Percentiles rank a stretch among this genome's conserved stretches.
These are phyloP conservation scores for Drechslerella coelobrocha DNA, from an alignment of 2,329 filamentous ascomycete genomes.

Conservation along the genomic window DNA sequence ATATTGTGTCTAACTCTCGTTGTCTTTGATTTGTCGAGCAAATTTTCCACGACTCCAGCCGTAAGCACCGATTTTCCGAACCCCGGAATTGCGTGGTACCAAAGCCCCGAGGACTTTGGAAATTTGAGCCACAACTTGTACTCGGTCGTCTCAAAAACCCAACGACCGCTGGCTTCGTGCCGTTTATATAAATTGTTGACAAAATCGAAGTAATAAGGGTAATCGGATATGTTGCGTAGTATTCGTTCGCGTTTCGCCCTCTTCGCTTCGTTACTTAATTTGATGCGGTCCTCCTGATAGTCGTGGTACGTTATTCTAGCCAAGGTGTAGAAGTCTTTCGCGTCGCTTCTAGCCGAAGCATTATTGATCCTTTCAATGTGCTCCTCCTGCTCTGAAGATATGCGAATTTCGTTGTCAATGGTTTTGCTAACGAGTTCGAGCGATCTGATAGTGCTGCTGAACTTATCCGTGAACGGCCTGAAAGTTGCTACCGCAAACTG, in stretches of 20 bases:
- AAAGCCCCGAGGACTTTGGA: slow-evolving; percentile 50
- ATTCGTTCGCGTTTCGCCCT: slow-evolving; percentile 52
- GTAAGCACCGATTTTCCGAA: slow-evolving; percentile 46
- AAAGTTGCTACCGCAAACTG: slow-evolving; percentile 53
- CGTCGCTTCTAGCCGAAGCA: slow-evolving; percentile 12
- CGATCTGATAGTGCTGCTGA: slow-evolving; percentile 53
- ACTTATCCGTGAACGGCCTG: slow-evolving; percentile 56
- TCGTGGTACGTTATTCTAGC: slow-evolving; percentile 15
- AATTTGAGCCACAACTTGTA: slow-evolving; percentile 54
- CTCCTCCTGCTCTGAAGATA: slow-evolving; percentile 53
- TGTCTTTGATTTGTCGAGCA: slow-evolving; percentile 17
- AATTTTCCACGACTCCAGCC: slow-evolving; percentile 18
- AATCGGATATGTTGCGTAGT: slow-evolving; percentile 55
- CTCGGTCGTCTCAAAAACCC: slow-evolving; percentile 54
- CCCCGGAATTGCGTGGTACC: slow-evolving; percentile 52
- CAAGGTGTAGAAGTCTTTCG: slow-evolving; percentile 20
- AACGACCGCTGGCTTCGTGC: slow-evolving; percentile 54
- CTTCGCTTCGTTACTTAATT: slow-evolving; percentile 9
- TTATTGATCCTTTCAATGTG: slow-evolving; percentile 33
- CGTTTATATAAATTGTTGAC: slow-evolving; percentile 56
- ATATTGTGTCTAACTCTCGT: slow-evolving; percentile 26
- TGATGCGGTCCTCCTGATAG: slow-evolving; percentile 20
- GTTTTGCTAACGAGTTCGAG: slow-evolving; percentile 51
- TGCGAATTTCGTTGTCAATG: slow-evolving; percentile 54
- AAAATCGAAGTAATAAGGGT: slow-evolving; percentile 54